Base-by-base conservation (phyloP, 805 yeast genomes). In the Yarrowia sp. region DNA sequence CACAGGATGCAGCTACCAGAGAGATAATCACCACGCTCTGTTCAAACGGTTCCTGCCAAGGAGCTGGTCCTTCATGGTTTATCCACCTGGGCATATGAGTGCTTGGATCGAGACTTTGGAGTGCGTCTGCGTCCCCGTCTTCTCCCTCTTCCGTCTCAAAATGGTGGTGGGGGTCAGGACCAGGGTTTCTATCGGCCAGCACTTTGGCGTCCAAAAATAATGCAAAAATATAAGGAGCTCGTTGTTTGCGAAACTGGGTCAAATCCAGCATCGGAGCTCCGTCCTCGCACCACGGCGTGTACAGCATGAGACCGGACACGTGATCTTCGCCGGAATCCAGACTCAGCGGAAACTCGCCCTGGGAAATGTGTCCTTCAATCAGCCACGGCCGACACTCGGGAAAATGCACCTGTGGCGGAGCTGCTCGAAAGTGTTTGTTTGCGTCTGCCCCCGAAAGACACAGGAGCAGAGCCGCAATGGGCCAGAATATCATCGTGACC, bases 1-100 rank as follows among this genome's bases (percentile, higher is more conserved):
- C 67, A 8, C 46, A 46, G 22, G 55, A 36, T 0, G 67, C 67
- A 10, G 67, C 67, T 9, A 61, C 55, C 7, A 61, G 45, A 0
- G 55, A 46, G 7, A 61, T 38, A 1, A 61, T 32, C 10, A 48
- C 55, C 36, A 61, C 67, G n/a, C 45, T 36, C 43, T 61, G 53
- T 35, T 61, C 46, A 22, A 61, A 61, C 43, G 67, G 55, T 7
- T 61, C 67, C 19, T 61, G 67, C 67, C 67, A 61, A 7, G 67
- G 67, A 3, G 67, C 55, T 3, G 67, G 67, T 3, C 55, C 55
- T 1, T 36, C 3, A 26, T 61, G 67, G 7, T 16, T 36, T 12
- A 48, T 48, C 67, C 67, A 61, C 5, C 9, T 9, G n/a, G 64
- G 64, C 40, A 43, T 41, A 3, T 58, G 50, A 1, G 48, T 58